phyloP scores from a whole-genome alignment of 768 basidiomycete species.

The Albatrellus ellisii region DNA sequence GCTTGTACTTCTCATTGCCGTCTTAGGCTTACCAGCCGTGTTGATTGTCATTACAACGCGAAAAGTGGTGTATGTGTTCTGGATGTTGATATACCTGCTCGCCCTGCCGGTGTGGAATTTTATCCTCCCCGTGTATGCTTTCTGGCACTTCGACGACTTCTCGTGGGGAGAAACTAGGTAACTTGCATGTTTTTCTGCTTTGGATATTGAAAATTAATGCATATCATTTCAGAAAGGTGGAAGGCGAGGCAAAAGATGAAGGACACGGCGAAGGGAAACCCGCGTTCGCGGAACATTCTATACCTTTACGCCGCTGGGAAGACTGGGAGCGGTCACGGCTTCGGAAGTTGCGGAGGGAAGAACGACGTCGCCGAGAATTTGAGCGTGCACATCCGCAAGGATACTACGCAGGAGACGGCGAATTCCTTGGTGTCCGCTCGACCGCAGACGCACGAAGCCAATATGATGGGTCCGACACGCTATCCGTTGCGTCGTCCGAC shows the following conservation, averaged over 20 bases:
- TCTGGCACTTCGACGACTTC: constrained; percentile 99
- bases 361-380: constrained; percentile 66
- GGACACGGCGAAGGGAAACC: constrained; percentile 63
- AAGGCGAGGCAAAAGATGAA: constrained; percentile 73
- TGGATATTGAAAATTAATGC: constrained; percentile 6
- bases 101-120: constrained; percentile 97
- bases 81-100: constrained; percentile 92
- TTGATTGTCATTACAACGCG: constrained; percentile 89
- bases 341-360: constrained; percentile 82
- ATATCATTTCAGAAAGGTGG: constrained; percentile 61
- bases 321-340: constrained; percentile 97
- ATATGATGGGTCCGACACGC: constrained; percentile 70
- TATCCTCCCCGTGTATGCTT: constrained; percentile 85
- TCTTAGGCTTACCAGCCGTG: constrained; percentile 86
- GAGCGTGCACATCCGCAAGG: constrained; percentile 67
- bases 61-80: constrained; percentile 91
- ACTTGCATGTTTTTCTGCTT: constrained; percentile 16
- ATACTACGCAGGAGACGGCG: constrained; percentile 47
- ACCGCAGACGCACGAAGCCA: constrained; percentile 39
- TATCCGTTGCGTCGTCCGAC: constrained; percentile 75
- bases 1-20: constrained; percentile 74
- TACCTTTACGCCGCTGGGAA: constrained; percentile 98
- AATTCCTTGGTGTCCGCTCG: constrained; percentile 42
- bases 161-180: constrained; percentile 98
- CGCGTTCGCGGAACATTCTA: constrained; percentile 35